Percentiles rank a stretch among this genome's conserved stretches.
phyloP scores from a whole-genome alignment of 306 rosid species.

The Boehmeria nivea region DNA sequence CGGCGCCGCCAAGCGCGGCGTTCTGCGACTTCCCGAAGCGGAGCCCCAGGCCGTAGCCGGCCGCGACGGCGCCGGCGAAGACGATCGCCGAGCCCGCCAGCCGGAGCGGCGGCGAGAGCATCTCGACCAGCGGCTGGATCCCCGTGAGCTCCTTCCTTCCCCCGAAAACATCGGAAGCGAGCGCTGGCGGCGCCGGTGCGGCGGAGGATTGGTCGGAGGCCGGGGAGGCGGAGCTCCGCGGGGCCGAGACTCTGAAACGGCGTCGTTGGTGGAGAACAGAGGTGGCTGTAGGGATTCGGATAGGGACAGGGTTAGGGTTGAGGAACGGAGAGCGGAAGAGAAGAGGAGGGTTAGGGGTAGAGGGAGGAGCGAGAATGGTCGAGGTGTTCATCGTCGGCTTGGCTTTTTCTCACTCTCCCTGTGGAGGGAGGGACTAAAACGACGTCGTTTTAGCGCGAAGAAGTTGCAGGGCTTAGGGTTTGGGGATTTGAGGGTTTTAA shows the following conservation, averaged over 20 bases:
- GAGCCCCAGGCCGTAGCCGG: conserved; percentile 78
- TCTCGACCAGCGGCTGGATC: conserved; percentile 59
- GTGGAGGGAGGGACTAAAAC: conserved; percentile 31
- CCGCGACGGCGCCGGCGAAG: conserved; percentile 72
- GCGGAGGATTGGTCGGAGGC: too few relatives aligned
- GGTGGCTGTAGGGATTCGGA: conserved; percentile 19
- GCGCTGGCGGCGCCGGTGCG: conserved; percentile 22
- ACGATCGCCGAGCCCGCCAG: conserved; percentile 67
- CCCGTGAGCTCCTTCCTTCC: conserved; percentile 66
- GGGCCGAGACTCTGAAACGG: conserved; percentile 58
- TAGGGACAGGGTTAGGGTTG: conserved; percentile 37
- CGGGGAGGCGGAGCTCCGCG: conserved; percentile 50
- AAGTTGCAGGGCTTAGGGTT: not conserved
- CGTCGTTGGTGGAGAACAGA: conserved; percentile 36
- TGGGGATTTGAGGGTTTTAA: conserved; percentile 62
- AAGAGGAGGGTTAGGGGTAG: conserved; percentile 29
- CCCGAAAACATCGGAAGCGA: conserved; percentile 35
- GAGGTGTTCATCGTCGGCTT: conserved; percentile 57
- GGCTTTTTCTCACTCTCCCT: conserved; percentile 11
- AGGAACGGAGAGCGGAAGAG: conserved; percentile 38
- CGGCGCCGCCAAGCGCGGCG: conserved; percentile 77
- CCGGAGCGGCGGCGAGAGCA: conserved; percentile 58
- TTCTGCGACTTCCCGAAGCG: conserved; percentile 48
- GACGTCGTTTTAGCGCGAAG: conserved; percentile 40
- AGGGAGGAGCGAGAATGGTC: conserved; percentile 40